Evolutionary conservation across 2,329 filamentous ascomycete species (phyloP), one percentile per base, ranked within the genome.

Genomic region (Drechslerella coelobrocha): DNA sequence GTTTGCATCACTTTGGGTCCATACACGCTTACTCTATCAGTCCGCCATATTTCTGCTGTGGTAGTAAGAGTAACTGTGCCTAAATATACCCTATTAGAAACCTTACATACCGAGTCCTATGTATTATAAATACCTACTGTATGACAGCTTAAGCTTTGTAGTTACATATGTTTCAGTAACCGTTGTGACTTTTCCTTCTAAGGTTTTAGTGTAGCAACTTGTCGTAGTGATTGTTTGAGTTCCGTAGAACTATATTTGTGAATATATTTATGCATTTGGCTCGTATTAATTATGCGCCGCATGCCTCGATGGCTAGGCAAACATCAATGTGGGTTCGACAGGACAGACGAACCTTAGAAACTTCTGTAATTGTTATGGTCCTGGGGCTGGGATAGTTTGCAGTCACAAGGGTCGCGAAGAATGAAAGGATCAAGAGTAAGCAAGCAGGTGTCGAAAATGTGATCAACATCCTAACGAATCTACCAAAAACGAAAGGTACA

Each of bases 181-280:
- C 2, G 63, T 68, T 3, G 56, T 61, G 1, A 53, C 50, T 8
- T 41, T 12, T 17, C 63, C 63, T 6, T 29, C 29, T 5, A 68
- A 55, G 9, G 63, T 68, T 24, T 39, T 55, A 9, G 63, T 68
- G 17, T 68, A 53, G 37, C 63, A 68, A 51, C 55, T 68, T 2
- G 63, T 68, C 3, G 37, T 51, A 10, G 63, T 68, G 14, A 61
- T 19, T 24, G 63, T 68, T 19, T 55, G 27, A 12, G 63, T 68
- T 1, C 26, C 14, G 14, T 61, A 56, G 17, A 51, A 8, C 63
- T 68, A 51, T 9, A 26, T 27, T 54, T 10, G 21, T 50, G 43
- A 45, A 55, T 24, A 29, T 59, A 48, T 34, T n/a, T 9, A 39
- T 59, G 4, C 47, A 17, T 26, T 23, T n/a, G 19, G 17, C 27